A percentile compares a stretch with the other conserved stretches of the same genome.
Evolutionary conservation across 2,329 filamentous ascomycete genomes (phyloP).

Genomic region (Epichloe scottii): DNA sequence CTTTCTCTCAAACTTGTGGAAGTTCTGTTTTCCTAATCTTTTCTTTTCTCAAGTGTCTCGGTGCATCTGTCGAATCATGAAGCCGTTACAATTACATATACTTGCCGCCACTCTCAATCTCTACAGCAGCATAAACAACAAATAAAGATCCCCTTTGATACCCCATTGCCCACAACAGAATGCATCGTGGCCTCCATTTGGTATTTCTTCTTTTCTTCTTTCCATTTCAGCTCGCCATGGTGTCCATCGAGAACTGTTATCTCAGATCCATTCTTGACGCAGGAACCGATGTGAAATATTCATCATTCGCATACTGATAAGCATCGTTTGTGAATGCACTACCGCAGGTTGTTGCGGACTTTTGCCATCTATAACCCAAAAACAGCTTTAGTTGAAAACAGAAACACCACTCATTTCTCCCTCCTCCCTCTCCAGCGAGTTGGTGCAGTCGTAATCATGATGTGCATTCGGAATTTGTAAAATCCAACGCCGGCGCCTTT

Average conservation of each 20-base stretch:
- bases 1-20: too few species aligned
- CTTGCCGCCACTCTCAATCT: conserved; percentile 11
- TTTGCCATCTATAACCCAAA: conserved; percentile 15
- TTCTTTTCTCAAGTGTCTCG: not conserved
- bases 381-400: conserved; percentile 8
- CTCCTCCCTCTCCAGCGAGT: conserved; percentile 9
- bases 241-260: conserved; percentile 2
- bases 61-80: conserved; percentile 6
- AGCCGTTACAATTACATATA: conserved; percentile 16
- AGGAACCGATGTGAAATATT: not conserved
- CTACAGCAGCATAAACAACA: conserved; percentile 11
- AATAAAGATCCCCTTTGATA: conserved; percentile 3
- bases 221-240: conserved; percentile 7
- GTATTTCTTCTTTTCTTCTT: conserved; percentile 5
- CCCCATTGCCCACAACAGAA: not conserved
- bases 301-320: not conserved
- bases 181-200: not conserved
- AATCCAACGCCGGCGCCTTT: conserved; percentile 22
- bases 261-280: not conserved
- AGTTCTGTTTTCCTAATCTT: not conserved
- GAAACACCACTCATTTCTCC: conserved; percentile 7
- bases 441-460: conserved; percentile 16
- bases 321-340: not conserved
- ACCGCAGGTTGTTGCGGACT: not conserved
- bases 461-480: conserved; percentile 14